These are phyloP conservation scores for Bryoerythrophyllum caledonicum DNA, from an alignment of 225 moss, liverwort and hornwort species.

Conservation along the genomic window DNA sequence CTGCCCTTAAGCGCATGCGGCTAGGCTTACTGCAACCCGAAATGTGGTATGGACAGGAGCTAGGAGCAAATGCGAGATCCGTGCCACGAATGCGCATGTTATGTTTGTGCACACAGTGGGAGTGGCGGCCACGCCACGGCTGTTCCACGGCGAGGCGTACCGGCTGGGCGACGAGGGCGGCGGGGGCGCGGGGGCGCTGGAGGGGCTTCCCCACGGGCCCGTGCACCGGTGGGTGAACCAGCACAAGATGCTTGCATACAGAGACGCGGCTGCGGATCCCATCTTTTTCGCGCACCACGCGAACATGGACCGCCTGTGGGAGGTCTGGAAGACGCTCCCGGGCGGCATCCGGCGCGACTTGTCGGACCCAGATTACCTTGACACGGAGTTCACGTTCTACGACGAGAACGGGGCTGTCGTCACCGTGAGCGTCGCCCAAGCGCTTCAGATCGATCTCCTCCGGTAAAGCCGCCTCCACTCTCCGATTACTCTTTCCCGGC, in stretches of 20 bases:
- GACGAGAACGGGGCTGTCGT: conserved; percentile 44
- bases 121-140: not conserved
- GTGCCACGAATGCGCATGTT: conserved; percentile 20
- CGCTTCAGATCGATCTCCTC: conserved; percentile 19
- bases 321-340: conserved; percentile 27
- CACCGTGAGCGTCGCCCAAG: conserved; percentile 34
- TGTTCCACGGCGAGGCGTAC: conserved; percentile 28
- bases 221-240: conserved; percentile 26
- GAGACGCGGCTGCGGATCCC: conserved; percentile 29
- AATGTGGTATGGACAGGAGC: too few relatives aligned
- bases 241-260: conserved; percentile 20
- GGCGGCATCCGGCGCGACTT: conserved; percentile 14
- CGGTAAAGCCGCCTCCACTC: conserved; percentile 20
- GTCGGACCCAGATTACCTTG: conserved; percentile 35
- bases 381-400: conserved; percentile 51
- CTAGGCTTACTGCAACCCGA: too few relatives aligned
- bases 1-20: too few relatives aligned
- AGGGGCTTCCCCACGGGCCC: conserved; percentile 9
- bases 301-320: conserved; percentile 36
- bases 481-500: too few relatives aligned
- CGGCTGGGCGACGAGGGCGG: conserved; percentile 23
- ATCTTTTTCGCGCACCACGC: conserved; percentile 26
- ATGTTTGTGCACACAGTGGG: conserved; percentile 27
- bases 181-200: conserved; percentile 15
- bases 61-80: not conserved